Base-by-base conservation (phyloP, 176 grass and related monocot genomes). In the Poa pratensis region DNA sequence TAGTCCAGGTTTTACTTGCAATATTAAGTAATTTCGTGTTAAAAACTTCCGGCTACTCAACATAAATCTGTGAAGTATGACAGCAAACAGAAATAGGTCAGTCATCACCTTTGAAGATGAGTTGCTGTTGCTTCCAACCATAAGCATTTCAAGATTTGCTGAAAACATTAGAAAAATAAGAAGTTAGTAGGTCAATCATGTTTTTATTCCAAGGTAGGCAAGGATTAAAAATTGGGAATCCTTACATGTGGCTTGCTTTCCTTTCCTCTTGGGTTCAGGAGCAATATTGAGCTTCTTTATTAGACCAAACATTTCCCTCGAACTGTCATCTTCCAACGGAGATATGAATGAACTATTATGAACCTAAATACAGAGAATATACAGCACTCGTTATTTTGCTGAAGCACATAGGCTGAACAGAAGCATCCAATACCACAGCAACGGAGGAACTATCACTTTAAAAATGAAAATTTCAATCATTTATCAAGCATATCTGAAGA, bases 221-320 rank as follows among this genome's bases (percentile, higher is more conserved):
- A 40, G 52, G 40, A 84, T 45, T 53, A 20, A 75, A 73, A 84
- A 69, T 55, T 85, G 59, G 40, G 3, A 35, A 83, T 58, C 43
- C 57, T 81, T 89, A 98, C 96, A 86, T 87, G 84, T 72, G 53
- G 88, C 63, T 62, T 91, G 84, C 19, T 94, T 95, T 75, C 62
- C 89, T 88, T 86, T 86, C 81, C 63, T 92, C 86, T 94, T 95
- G n/a, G 93, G 76, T n/a, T 88, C 78, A 87, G 91, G 93, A 53
- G 86, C 91, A 23, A 90, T 92, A 81, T 95, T 98, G 59, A 98
- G 90, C 87, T 94, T 98, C 88, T 94, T 98, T 86, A 98, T 98
- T 64, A 98, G 93, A 85, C 91, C 77, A 90, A 98, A 95, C 81
- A 98, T 86, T 87, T 98, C 96, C 83, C 72, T 94, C 57, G 96